Percentiles rank a stretch among this genome's conserved stretches.
Conservation (phyloP, 2,329 filamentous ascomycete genomes). For the Botrytis squamosa region DNA sequence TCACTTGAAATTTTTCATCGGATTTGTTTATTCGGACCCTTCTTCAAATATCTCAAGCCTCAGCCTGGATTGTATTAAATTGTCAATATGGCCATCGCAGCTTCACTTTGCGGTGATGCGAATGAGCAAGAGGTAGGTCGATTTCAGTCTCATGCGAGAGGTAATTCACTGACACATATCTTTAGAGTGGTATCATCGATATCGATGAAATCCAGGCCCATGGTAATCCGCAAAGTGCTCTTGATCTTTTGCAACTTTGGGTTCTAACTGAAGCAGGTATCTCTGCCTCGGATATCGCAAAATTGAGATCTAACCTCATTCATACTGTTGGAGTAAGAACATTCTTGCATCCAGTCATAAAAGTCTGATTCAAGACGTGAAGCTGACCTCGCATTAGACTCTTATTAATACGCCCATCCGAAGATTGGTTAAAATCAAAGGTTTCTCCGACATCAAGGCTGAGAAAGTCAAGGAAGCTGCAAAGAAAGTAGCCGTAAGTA, state of each 20-base stretch:
- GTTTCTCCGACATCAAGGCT: constrained; percentile 68
- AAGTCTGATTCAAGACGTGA: background rate
- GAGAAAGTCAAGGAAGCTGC: constrained; percentile 70
- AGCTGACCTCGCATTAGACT: constrained; percentile 44
- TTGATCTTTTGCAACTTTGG: background rate
- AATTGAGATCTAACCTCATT: constrained; percentile 61
- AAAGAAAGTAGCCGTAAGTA: constrained; percentile 41
- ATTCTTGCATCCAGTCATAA: background rate
- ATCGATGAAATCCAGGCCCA: constrained; percentile 66
- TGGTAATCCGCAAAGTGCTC: constrained; percentile 43
- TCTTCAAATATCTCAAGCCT: background rate
- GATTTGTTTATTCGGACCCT: too few species aligned
- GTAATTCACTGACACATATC: constrained; percentile 1
- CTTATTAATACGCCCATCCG: constrained; percentile 60
- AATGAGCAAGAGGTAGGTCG: constrained; percentile 16
- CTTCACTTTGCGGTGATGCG: constrained; percentile 20
- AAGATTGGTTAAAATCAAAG: constrained; percentile 64
- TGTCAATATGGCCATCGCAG: constrained; percentile 14
- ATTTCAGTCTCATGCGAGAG: too few species aligned
- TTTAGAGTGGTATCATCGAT: constrained; percentile 52
- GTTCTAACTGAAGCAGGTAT: constrained; percentile 49
- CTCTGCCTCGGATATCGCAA: constrained; percentile 62
- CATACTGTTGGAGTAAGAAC: constrained; percentile 59
- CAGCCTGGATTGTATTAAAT: background rate
- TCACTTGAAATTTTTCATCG: background rate